These are phyloP conservation scores for Phytophthora multivora DNA, from an alignment of 352 stramenopile genomes.

Conservation along the genomic window DNA sequence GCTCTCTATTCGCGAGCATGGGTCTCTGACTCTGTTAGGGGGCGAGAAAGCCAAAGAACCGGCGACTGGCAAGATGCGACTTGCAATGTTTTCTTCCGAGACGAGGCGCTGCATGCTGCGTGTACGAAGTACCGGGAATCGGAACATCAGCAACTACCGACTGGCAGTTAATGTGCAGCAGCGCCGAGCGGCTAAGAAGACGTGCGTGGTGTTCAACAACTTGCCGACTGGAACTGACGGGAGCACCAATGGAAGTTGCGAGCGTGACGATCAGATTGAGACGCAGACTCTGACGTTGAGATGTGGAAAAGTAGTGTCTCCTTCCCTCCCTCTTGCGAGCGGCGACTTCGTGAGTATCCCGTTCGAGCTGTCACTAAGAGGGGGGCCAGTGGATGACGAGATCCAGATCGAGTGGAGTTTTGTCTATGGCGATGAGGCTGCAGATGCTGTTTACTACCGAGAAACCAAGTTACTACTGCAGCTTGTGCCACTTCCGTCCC, in stretches of 20 bases:
- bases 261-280: conserved; percentile 11
- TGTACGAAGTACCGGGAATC: conserved; percentile 55
- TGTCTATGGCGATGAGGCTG: conserved; percentile 50
- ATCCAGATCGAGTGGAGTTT: conserved; percentile 69
- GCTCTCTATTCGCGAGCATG: conserved; percentile 55
- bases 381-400: conserved; percentile 33
- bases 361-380: conserved; percentile 44
- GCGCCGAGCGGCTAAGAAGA: conserved; percentile 33
- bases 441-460: conserved; percentile 46
- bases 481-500: conserved; percentile 56
- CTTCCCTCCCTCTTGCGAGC: conserved; percentile 33
- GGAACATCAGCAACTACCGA: conserved; percentile 45
- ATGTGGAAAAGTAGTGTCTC: conserved; percentile 25
- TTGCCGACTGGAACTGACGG: conserved; percentile 17
- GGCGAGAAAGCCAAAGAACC: conserved; percentile 2
- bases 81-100: conserved; percentile 75
- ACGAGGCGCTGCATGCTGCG: conserved; percentile 61
- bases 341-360: conserved; percentile 42
- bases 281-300: conserved; percentile 22
- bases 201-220: conserved; percentile 55
- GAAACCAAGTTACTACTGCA: conserved; percentile 55
- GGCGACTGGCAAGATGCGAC: conserved; percentile 23
- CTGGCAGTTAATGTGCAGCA: conserved; percentile 42
- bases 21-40: conserved; percentile 27
- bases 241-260: background rate